Percentiles rank a stretch among this genome's conserved stretches.
phyloP scores from a whole-genome alignment of 108 stramenopile genomes.

The Asterionellopsis glacialis region DNA sequence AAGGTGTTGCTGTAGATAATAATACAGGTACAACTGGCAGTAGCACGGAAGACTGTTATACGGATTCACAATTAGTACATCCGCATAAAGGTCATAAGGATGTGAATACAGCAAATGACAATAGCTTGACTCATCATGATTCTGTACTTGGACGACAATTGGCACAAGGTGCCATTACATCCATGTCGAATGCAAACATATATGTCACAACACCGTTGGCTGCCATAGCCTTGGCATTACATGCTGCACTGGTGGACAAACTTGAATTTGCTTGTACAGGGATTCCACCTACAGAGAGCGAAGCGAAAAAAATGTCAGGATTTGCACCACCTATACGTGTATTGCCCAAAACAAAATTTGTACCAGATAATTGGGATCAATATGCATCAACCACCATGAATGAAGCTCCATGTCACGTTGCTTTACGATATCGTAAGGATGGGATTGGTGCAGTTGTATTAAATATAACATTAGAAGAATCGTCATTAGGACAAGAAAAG shows the following conservation, averaged over 20 bases:
- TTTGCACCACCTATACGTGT: constrained; percentile 82
- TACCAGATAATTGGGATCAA: constrained; percentile 65
- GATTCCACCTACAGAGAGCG: constrained; percentile 47
- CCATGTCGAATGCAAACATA: constrained; percentile 37
- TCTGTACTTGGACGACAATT: constrained; percentile 29
- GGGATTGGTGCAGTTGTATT: constrained; percentile 36
- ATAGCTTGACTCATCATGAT: constrained; percentile 1
- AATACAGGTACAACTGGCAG: constrained; percentile 33
- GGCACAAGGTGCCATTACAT: constrained; percentile 37
- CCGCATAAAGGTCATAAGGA: too few relatives aligned
- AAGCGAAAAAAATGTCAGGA: too few relatives aligned
- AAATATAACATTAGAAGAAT: constrained; percentile 3
- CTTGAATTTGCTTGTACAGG: constrained; percentile 64
- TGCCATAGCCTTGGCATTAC: constrained; percentile 60
- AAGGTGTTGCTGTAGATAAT: constrained; percentile 1
- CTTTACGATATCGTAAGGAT: constrained; percentile 49
- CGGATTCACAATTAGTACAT: constrained; percentile 20
- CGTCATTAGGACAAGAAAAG: background rate
- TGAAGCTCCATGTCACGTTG: background rate
- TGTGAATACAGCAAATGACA: constrained; percentile 4
- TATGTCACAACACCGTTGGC: constrained; percentile 48
- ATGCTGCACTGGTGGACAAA: constrained; percentile 45
- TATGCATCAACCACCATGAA: constrained; percentile 1
- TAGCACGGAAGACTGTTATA: constrained; percentile 30
- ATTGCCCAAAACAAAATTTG: constrained; percentile 45